Evolutionary conservation across 2,329 filamentous ascomycete genomes (phyloP).

Genomic region (Colletotrichum sp.): DNA sequence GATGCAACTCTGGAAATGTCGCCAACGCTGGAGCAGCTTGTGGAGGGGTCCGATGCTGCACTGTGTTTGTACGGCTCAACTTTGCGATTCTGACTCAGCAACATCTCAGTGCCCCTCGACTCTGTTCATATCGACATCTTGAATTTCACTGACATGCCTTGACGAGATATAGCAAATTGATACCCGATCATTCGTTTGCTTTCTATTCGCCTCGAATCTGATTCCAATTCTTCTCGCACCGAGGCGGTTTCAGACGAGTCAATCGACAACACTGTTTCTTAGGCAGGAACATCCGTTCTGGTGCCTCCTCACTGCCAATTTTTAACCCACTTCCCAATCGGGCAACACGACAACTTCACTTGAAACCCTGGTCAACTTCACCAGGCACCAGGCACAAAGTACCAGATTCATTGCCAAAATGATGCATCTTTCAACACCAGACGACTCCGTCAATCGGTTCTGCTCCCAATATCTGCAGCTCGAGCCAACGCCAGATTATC

Average conservation of each 20-base stretch:
- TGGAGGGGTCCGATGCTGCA: background rate
- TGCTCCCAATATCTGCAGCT: slow-evolving; percentile 82
- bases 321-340: background rate
- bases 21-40: background rate
- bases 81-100: slow-evolving; percentile 1
- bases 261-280: background rate
- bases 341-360: background rate
- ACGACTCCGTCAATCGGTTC: slow-evolving; percentile 51
- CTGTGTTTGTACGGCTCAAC: slow-evolving; percentile 9
- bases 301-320: background rate
- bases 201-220: background rate
- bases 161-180: background rate
- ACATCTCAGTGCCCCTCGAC: background rate
- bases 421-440: background rate
- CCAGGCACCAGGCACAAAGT: background rate
- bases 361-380: background rate
- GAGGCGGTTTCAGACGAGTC: background rate
- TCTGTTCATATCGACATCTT: background rate
- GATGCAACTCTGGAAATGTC: background rate
- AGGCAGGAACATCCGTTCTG: background rate
- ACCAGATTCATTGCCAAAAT: background rate
- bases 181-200: rapidly evolving
- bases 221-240: background rate
- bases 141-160: background rate
- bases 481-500: slow-evolving; percentile 68